Percentiles rank a stretch among this genome's conserved stretches.
phyloP scores from a whole-genome alignment of 441 rosid species.

The Gossypium lobatum region DNA sequence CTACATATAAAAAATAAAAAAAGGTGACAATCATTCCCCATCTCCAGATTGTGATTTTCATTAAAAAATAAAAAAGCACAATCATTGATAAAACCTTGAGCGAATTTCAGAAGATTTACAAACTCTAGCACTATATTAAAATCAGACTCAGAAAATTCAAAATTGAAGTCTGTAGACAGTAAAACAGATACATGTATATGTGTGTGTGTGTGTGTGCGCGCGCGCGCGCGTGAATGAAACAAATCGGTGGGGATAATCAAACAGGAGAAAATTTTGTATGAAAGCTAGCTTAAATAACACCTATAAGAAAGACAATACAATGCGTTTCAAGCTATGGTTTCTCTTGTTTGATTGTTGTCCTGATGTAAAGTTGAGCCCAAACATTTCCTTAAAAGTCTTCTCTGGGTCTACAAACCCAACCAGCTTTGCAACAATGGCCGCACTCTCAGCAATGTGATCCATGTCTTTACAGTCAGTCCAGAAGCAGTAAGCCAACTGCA shows the following conservation, averaged over 20 bases:
- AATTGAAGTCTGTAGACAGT: background rate
- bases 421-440: conserved; percentile 66
- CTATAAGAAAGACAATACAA: conserved; percentile 36
- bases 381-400: conserved; percentile 65
- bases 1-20: no score
- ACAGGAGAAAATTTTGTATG: background rate
- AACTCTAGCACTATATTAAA: background rate
- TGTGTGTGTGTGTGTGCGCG: no score
- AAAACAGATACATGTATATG: background rate
- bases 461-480: conserved; percentile 62
- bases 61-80: background rate
- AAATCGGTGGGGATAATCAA: background rate
- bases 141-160: background rate
- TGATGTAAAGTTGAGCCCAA: conserved; percentile 68
- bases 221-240: background rate
- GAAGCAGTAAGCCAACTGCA: conserved; percentile 51
- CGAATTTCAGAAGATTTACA: background rate
- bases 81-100: no score
- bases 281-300: background rate
- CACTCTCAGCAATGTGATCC: conserved; percentile 69
- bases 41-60: no score
- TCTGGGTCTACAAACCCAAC: conserved; percentile 60
- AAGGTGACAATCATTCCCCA: no score
- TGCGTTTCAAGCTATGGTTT: conserved; percentile 45
- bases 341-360: conserved; percentile 24